Evolutionary conservation across 768 basidiomycete genomes (phyloP), one percentile per base, ranked within the genome.

Genomic region (Leccinum sublutescens): DNA sequence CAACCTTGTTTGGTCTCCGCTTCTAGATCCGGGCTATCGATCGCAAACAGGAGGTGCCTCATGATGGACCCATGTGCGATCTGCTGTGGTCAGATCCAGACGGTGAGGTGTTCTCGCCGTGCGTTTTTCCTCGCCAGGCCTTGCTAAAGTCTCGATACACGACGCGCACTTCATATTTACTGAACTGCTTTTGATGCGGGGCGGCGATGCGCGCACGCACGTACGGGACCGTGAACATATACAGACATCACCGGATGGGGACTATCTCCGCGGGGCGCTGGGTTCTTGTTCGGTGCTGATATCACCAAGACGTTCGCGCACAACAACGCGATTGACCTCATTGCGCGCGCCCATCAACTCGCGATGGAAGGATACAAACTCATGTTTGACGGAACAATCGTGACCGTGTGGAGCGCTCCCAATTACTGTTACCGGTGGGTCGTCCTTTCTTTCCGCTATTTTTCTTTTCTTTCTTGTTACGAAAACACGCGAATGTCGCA

Each of bases 41-140:
- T 78, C 78, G 96, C 34, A 95, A 95, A 73, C 94, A 96, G 74
- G 96, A 98, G 71, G 96, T 98, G 23, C 96, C 96, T 27, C 96
- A 98, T 73, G 96, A 98, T 70, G 96, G 96, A 12, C 88, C 95
- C 8, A 98, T 98, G 96, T 98, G 96, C 69, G 96, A 98, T 76
- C 79, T 98, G 2, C 79, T 98, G n/a, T 98, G 96, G 96, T 97
- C 95, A 59, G 96, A 98, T 79, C 96, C 96, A 49, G 96, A 98
- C 73, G 95, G 95, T 95, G 57, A 64, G 70, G 60, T 14, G 65
- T 47, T 54, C 59, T 31, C 29, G 17, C 53, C 21, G 34, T 51
- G 58, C 45, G n/a, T 58, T 56, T 59, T 43, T 48, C 51, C 57
- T 48, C 55, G 29, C 23, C 25, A 49, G 43, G 43, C 43, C 23